These are phyloP conservation scores for Sporobolomyces roseus DNA, from an alignment of 768 basidiomycete species.

Conservation along the genomic window DNA sequence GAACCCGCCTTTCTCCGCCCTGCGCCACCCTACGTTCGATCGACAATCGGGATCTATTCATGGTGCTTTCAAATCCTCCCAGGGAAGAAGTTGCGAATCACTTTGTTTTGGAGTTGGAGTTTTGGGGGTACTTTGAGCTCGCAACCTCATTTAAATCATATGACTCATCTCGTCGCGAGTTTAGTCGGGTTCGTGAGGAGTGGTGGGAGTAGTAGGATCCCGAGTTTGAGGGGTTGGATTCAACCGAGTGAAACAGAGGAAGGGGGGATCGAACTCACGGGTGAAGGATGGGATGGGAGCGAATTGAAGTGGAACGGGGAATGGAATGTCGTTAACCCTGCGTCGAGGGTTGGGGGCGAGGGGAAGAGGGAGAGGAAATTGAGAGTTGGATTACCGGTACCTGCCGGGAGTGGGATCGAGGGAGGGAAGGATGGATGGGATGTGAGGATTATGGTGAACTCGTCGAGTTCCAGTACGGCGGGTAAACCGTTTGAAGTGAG, in stretches of 20 bases:
- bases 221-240: constrained; percentile 27
- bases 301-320: constrained; percentile 23
- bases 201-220: constrained; percentile 16
- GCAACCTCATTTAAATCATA: too few relatives aligned
- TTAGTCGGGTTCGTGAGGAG: constrained; percentile 17
- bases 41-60: constrained; percentile 39
- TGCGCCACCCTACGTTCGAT: constrained; percentile 44
- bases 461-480: neutral
- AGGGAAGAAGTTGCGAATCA: constrained; percentile 9
- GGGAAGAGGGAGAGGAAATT: constrained; percentile 50
- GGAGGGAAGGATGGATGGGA: constrained; percentile 30
- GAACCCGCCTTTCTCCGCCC: constrained; percentile 45
- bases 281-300: constrained; percentile 18
- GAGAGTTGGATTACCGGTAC: constrained; percentile 18
- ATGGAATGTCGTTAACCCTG: constrained; percentile 8
- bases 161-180: constrained; percentile 10
- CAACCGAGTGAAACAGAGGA: too few relatives aligned
- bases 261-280: constrained; percentile 17
- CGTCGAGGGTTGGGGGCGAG: too few relatives aligned
- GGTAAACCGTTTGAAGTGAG: too few relatives aligned
- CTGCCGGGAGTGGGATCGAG: neutral
- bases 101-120: constrained; percentile 40
- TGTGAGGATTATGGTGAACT: constrained; percentile 1
- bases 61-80: constrained; percentile 38
- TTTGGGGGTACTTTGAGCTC: too few relatives aligned